Percentiles rank a stretch among this genome's conserved stretches.
phyloP scores from a whole-genome alignment of 192 early-diverging fungal species.

The Rhizoclosmatium sp. region DNA sequence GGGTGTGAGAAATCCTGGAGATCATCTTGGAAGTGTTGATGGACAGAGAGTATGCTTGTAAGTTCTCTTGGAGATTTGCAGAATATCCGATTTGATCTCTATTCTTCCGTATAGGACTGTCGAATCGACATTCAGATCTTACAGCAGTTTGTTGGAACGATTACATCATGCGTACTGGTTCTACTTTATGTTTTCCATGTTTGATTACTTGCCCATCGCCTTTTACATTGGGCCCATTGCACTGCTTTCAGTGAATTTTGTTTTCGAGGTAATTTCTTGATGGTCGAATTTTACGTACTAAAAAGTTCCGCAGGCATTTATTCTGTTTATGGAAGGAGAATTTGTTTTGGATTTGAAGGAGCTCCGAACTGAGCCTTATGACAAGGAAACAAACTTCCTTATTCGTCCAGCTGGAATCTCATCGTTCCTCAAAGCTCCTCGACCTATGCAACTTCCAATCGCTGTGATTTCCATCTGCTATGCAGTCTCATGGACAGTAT shows the following conservation, averaged over 20 bases:
- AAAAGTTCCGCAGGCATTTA: conserved; percentile 33
- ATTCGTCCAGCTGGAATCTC: conserved; percentile 30
- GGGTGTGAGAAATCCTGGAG: conserved; percentile 33
- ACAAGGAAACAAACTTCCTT: conserved; percentile 33
- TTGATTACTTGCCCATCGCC: conserved; percentile 84
- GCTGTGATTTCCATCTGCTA: conserved; percentile 17
- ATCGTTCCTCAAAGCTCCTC: conserved; percentile 16
- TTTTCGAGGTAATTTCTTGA: conserved; percentile 45
- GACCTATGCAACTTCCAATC: conserved; percentile 25
- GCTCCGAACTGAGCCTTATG: conserved; percentile 30
- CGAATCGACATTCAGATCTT: conserved; percentile 82
- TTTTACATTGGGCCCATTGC: conserved; percentile 88
- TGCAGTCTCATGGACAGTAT: conserved; percentile 7
- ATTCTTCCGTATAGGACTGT: conserved; percentile 50
- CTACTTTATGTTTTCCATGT: conserved; percentile 85
- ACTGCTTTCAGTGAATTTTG: conserved; percentile 74
- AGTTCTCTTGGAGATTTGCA: conserved; percentile 18
- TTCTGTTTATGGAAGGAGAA: conserved; percentile 33
- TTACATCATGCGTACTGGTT: conserved; percentile 98
- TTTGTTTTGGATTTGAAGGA: conserved; percentile 37
- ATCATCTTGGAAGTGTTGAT: conserved; percentile 14
- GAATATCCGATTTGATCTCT: background rate
- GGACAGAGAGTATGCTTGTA: conserved; percentile 25
- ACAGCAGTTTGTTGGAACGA: conserved; percentile 92
- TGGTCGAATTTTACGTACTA: conserved; percentile 16